A percentile compares a stretch with the other conserved stretches of the same genome.
These are phyloP conservation scores for Magnusiomyces clavatus DNA, from an alignment of 1,139 yeast genomes.

Conservation along the genomic window DNA sequence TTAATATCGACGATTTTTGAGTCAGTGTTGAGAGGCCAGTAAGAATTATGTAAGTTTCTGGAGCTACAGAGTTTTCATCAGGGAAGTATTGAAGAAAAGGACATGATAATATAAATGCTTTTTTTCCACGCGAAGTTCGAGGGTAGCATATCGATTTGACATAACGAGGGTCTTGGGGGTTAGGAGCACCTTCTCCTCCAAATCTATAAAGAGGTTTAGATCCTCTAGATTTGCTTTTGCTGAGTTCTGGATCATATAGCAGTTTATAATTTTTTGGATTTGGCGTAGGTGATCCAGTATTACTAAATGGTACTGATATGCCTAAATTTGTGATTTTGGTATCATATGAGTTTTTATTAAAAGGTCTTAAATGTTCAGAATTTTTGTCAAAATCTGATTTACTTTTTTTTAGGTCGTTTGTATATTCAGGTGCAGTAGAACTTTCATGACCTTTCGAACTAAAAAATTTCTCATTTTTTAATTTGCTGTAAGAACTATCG, in stretches of 20 bases:
- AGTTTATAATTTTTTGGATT: conserved; percentile 29
- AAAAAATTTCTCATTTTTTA: too few relatives aligned
- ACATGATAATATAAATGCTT: conserved; percentile 32
- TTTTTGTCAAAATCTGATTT: too few relatives aligned
- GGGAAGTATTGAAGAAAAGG: conserved; percentile 44
- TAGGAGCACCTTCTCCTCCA: conserved; percentile 7
- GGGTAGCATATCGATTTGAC: conserved; percentile 8
- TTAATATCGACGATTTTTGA: conserved; percentile 39
- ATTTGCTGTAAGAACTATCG: too few relatives aligned
- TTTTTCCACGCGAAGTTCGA: conserved; percentile 30
- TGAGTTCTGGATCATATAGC: conserved; percentile 52
- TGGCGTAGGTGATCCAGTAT: conserved; percentile 10
- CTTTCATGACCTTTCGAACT: too few relatives aligned
- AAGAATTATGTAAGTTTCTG: conserved; percentile 57
- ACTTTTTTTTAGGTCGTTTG: too few relatives aligned
- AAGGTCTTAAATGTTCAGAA: too few relatives aligned
- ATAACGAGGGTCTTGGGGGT: conserved; percentile 12
- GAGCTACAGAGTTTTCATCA: conserved; percentile 70
- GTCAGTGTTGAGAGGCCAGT: conserved; percentile 53
- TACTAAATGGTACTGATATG: too few relatives aligned
- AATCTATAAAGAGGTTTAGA: conserved; percentile 32
- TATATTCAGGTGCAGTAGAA: too few relatives aligned
- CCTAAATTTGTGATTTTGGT: conserved; percentile 22
- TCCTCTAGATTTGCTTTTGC: conserved; percentile 36
- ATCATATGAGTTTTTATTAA: neutral